Evolutionary conservation across 1,284 basidiomycete genomes (phyloP).

Genomic region (Ganoderma multipileum): DNA sequence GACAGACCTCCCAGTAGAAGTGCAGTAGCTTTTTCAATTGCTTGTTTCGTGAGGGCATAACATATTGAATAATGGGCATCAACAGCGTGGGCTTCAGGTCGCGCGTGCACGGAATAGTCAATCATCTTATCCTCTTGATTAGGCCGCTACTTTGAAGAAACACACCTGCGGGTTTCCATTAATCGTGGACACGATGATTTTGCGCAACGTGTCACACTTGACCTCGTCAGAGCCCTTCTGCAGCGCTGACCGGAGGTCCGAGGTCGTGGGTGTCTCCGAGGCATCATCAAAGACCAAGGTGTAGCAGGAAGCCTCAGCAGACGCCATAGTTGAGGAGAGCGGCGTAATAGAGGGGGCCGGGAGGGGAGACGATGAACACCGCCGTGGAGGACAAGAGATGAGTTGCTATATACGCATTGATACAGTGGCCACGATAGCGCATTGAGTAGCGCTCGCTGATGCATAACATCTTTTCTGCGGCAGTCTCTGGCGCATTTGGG

Average conservation of each 20-base stretch:
- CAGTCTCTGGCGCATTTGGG: too few relatives aligned
- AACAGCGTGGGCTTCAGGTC: conserved; percentile 79
- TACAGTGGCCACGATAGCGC: conserved; percentile 24
- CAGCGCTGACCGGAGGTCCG: conserved; percentile 86
- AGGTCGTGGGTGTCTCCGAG: conserved; percentile 78
- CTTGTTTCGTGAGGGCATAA: conserved; percentile 95
- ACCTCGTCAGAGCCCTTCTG: conserved; percentile 98
- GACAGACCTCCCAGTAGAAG: conserved; percentile 99
- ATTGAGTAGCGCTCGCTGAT: conserved; percentile 2
- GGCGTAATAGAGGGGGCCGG: conserved; percentile 9
- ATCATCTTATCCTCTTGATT: background rate
- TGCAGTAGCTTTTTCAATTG: conserved; percentile 98
- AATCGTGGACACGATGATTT: conserved; percentile 94
- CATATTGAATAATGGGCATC: conserved; percentile 99
- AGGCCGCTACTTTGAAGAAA: too few relatives aligned
- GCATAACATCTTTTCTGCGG: background rate
- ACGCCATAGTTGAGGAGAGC: conserved; percentile 35
- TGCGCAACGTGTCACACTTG: conserved; percentile 96
- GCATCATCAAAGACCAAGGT: conserved; percentile 86
- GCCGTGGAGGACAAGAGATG: conserved; percentile 30
- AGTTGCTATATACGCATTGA: conserved; percentile 30
- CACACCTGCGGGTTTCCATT: conserved; percentile 89
- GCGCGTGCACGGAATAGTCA: conserved; percentile 21
- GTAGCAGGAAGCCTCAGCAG: conserved; percentile 74
- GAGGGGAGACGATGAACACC: conserved; percentile 21